These are phyloP conservation scores for Asterophora lycoperdoides DNA, from an alignment of 768 basidiomycete genomes.

Conservation along the genomic window DNA sequence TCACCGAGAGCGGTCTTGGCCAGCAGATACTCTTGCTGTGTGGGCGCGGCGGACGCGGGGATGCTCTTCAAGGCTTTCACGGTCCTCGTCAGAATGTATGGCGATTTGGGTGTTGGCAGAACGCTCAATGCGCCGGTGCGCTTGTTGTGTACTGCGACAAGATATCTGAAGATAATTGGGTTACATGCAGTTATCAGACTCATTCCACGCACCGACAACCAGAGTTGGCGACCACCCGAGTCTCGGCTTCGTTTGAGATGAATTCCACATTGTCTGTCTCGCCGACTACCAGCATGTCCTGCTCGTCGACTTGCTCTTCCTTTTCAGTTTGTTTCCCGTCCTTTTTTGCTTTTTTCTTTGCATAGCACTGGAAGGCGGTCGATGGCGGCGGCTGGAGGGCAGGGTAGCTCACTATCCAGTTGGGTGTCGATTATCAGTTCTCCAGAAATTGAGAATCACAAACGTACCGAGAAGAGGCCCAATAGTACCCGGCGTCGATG, in stretches of 20 bases:
- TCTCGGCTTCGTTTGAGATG: constrained; percentile 58
- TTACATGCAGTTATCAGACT: background rate
- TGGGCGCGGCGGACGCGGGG: constrained; percentile 44
- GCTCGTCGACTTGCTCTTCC: constrained; percentile 21
- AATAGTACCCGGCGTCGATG: constrained; percentile 23
- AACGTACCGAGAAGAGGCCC: constrained; percentile 38
- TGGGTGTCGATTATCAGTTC: background rate
- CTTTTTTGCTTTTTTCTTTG: constrained; percentile 31
- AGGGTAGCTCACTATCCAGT: constrained; percentile 56
- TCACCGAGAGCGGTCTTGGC: constrained; percentile 81
- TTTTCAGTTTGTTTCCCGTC: constrained; percentile 17
- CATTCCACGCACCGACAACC: constrained; percentile 61
- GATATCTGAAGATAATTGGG: constrained; percentile 52
- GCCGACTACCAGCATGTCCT: constrained; percentile 60
- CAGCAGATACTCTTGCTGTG: constrained; percentile 50
- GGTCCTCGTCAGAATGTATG: constrained; percentile 63
- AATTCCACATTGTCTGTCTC: constrained; percentile 86
- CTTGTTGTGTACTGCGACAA: constrained; percentile 80
- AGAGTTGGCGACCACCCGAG: constrained; percentile 40
- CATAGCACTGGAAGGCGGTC: constrained; percentile 62
- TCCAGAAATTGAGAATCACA: background rate
- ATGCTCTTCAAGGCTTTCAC: constrained; percentile 83
- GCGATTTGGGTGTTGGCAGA: constrained; percentile 61
- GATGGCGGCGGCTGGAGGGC: constrained; percentile 52
- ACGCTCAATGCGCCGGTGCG: constrained; percentile 66